Conservation (phyloP, 306 rosid species). For the Spatholobus suberectus region DNA sequence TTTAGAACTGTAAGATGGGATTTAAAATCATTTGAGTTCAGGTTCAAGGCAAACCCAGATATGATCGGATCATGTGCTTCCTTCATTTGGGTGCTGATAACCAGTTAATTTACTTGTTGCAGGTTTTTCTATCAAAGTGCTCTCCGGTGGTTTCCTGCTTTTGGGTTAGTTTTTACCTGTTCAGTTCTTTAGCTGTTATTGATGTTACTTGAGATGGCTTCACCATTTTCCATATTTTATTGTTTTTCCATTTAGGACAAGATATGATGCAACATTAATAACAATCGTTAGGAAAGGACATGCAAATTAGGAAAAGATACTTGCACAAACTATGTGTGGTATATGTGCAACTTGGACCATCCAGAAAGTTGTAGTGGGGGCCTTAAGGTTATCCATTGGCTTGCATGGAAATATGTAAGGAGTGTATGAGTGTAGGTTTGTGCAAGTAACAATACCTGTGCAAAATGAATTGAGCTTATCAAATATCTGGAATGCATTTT, state of each 20-base stretch:
- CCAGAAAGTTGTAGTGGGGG: not conserved
- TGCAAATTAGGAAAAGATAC: not conserved
- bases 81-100: slow-evolving; percentile 34
- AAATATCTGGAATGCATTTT: slow-evolving; percentile 29
- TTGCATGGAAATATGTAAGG: not conserved
- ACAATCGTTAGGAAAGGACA: slow-evolving; percentile 6
- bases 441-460: not conserved
- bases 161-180: slow-evolving; percentile 68
- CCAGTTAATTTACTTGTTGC: slow-evolving; percentile 41
- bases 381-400: not conserved
- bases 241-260: not conserved
- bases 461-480: slow-evolving; percentile 22
- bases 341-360: not conserved
- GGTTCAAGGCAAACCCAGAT: slow-evolving; percentile 16
- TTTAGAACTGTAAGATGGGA: slow-evolving; percentile 7
- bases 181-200: slow-evolving; percentile 17
- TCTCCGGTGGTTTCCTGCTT: slow-evolving; percentile 88
- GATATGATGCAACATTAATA: not conserved
- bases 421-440: not conserved
- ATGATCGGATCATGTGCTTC: not conserved
- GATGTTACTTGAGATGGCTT: slow-evolving; percentile 1
- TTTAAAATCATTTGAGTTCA: not conserved
- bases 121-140: slow-evolving; percentile 96
- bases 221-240: not conserved
- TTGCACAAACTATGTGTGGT: slow-evolving; percentile 11